phyloP scores from a whole-genome alignment of 2,329 filamentous ascomycete genomes.

The Alternaria solani region DNA sequence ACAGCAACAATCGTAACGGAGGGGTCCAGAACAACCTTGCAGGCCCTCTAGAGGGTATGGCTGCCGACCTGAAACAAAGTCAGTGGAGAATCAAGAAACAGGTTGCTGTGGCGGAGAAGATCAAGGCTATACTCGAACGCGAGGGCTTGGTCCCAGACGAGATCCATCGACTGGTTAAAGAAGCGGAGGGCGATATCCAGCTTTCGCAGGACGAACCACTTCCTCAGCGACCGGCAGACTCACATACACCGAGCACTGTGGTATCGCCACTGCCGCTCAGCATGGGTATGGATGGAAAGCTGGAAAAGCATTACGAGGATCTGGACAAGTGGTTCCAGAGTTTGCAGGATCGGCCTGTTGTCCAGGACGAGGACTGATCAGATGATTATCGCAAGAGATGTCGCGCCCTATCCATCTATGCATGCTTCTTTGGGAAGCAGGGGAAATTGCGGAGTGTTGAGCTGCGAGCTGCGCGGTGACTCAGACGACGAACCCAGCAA shows the following conservation, averaged over 20 bases:
- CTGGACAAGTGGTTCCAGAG: background rate
- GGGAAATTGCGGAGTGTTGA: no score
- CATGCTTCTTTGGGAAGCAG: no score
- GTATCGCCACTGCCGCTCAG: background rate
- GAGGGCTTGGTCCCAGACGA: background rate
- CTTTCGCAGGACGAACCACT: background rate
- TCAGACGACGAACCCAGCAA: no score
- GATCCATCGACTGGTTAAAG: background rate
- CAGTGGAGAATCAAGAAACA: background rate
- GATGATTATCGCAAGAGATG: background rate
- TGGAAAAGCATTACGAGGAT: background rate
- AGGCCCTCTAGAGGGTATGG: background rate
- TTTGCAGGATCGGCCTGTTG: background rate
- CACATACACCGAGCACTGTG: rapidly evolving
- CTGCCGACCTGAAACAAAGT: background rate
- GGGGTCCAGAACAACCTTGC: background rate
- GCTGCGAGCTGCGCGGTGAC: no score
- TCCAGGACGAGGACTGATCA: background rate
- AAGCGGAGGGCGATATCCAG: background rate
- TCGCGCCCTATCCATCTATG: no score
- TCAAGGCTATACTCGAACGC: background rate
- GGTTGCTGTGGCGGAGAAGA: background rate
- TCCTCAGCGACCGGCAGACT: background rate
- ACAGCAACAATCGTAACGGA: background rate
- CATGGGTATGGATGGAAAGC: background rate